These are phyloP conservation scores for Erysimum pusillum DNA, from an alignment of 441 rosid genomes.

Conservation along the genomic window DNA sequence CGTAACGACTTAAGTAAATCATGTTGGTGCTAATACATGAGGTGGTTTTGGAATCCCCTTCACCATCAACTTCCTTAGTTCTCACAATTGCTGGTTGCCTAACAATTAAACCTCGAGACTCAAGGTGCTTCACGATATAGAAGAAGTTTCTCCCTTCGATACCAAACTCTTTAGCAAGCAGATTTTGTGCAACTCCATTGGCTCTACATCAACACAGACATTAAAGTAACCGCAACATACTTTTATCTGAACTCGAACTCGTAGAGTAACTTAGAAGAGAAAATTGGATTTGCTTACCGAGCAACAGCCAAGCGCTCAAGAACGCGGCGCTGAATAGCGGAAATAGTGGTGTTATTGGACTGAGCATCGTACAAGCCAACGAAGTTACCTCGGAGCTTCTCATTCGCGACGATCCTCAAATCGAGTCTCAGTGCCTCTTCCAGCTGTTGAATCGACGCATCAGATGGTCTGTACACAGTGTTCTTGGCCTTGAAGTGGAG, in stretches of 20 bases:
- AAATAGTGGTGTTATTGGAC: conserved; percentile 52
- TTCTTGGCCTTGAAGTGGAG: conserved; percentile 62
- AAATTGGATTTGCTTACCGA: conserved; percentile 48
- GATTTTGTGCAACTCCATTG: conserved; percentile 80
- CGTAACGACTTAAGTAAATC: conserved; percentile 78
- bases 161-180: conserved; percentile 79
- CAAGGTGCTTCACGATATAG: conserved; percentile 75
- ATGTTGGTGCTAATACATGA: conserved; percentile 65
- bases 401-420: conserved; percentile 66
- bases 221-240: neutral
- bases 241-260: conserved; percentile 5
- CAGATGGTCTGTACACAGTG: conserved; percentile 47
- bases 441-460: conserved; percentile 60
- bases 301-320: conserved; percentile 84
- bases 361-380: conserved; percentile 79
- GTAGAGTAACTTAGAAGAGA: neutral
- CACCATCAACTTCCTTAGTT: conserved; percentile 68
- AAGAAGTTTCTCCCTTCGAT: conserved; percentile 77
- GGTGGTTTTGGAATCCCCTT: conserved; percentile 71
- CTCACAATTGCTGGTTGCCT: conserved; percentile 80
- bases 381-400: conserved; percentile 78
- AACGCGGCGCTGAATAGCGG: conserved; percentile 62
- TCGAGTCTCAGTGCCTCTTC: conserved; percentile 70
- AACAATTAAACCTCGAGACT: conserved; percentile 78
- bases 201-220: conserved; percentile 54